Conservation (phyloP, 257 asterid species). For the Marsdenia floribunda region DNA sequence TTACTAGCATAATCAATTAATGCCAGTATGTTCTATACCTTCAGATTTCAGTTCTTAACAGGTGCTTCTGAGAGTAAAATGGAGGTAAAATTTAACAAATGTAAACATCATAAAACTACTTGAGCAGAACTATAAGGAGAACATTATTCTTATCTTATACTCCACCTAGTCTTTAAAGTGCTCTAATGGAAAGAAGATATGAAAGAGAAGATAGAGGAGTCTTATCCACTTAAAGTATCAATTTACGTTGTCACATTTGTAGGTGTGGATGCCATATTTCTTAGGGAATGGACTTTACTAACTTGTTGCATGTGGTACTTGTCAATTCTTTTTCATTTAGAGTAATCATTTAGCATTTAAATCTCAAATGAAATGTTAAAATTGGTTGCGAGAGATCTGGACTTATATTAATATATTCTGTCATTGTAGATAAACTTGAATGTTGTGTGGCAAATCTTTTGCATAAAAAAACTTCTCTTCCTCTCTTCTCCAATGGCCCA, state of each 20-base stretch:
- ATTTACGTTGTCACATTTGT: background rate
- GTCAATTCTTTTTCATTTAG: background rate
- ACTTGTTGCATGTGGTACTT: background rate
- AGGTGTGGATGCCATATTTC: background rate
- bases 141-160: background rate
- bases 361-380: background rate
- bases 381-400: background rate
- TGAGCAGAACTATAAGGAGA: background rate
- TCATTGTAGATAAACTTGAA: background rate
- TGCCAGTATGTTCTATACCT: background rate
- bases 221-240: background rate
- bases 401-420: background rate
- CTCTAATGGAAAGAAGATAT: background rate
- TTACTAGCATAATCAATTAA: background rate
- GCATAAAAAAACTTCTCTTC: background rate
- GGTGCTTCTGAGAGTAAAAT: background rate
- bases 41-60: background rate
- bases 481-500: background rate
- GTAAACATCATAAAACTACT: background rate
- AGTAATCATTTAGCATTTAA: background rate
- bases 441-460: background rate
- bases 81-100: background rate
- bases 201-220: background rate
- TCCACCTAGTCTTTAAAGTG: background rate
- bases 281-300: background rate